Evolutionary conservation across 345 rosid species (phyloP).

Genomic region (Chamaenerion angustifolium): DNA sequence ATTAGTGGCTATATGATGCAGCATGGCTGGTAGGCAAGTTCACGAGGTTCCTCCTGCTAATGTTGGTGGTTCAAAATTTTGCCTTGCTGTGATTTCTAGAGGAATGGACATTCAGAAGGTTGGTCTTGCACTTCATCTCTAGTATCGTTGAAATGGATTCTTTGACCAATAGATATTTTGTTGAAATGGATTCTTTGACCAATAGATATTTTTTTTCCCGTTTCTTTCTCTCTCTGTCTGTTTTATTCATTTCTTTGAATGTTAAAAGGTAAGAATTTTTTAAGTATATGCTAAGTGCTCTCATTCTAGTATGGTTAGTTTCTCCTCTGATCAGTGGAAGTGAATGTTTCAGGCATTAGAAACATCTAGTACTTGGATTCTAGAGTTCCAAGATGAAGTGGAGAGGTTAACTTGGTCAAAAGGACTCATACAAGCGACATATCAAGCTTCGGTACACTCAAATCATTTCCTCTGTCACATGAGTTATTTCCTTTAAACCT

Average conservation of each 20-base stretch:
- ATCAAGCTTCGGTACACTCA: slow-evolving; percentile 64
- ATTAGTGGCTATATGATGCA: slow-evolving; percentile 24
- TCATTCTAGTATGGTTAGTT: too few relatives aligned
- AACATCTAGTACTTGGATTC: slow-evolving; percentile 72
- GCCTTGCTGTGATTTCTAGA: slow-evolving; percentile 69
- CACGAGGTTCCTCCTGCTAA: slow-evolving; percentile 62
- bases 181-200: too few relatives aligned
- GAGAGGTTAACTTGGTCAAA: slow-evolving; percentile 63
- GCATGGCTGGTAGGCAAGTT: slow-evolving; percentile 91
- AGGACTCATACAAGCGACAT: slow-evolving; percentile 68
- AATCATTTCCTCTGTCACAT: slow-evolving; percentile 7
- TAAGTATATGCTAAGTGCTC: too few relatives aligned
- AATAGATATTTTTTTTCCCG: too few relatives aligned
- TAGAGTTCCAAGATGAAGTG: slow-evolving; percentile 51
- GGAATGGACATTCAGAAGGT: slow-evolving; percentile 75
- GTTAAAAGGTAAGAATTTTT: too few relatives aligned
- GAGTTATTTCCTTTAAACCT: too few relatives aligned
- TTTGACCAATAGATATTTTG: too few relatives aligned
- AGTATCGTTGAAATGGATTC: too few relatives aligned
- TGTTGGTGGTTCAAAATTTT: slow-evolving; percentile 76
- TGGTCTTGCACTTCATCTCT: background rate
- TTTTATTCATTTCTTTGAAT: too few relatives aligned
- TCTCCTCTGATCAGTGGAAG: too few relatives aligned
- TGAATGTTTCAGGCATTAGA: slow-evolving; percentile 51
- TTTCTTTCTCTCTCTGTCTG: too few relatives aligned